Evolutionary conservation across 164 flowering plant genomes (phyloP), one percentile per base, ranked within the genome.

Genomic region (Platanus orientalis): DNA sequence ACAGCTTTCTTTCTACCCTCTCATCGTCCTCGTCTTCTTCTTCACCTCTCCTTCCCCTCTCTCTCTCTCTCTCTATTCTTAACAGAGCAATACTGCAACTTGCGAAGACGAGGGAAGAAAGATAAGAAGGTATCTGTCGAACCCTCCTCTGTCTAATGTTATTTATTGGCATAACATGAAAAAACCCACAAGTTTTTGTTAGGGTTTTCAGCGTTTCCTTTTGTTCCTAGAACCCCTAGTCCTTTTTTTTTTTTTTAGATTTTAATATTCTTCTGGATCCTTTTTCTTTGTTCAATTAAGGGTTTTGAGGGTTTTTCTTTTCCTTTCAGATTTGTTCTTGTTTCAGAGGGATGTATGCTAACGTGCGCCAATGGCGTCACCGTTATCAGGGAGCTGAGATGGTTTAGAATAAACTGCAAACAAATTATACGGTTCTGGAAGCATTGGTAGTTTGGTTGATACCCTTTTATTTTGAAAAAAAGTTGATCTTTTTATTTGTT

Each of bases 1-100:
- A 66, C 42, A 53, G 27, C 61, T 55, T 69, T 28, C 34, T 58
- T 58, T 12, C 20, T 17, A 58, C 61, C 65, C 68, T 16, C 64
- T 58, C 61, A 27, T 58, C 62, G 69, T 73, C 68, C 70, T 61
- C 73, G 68, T 65, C 73, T 59, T 32, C 64, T n/a, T 53, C 67
- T 51, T 60, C 62, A 21, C 65, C 45, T 28, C 23, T 49, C 20
- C 12, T 25, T 28, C 48, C 1, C 45, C 4, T 17, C 13, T 17
- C 10, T 36, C 25, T 26, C 27, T 24, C 30, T 24, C 47, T 14
- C 44, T 17, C 3, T 6, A 25, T 4, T 26, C 16, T 11, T 20
- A 17, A 61, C 27, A 21, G 42, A 25, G 19, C 0, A 1, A 17
- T 4, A 23, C 54, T 50, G n/a, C 48, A 34, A 24, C 57, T 62